Conservation (phyloP, 345 rosid genomes). For the Lepidium aucheri region DNA sequence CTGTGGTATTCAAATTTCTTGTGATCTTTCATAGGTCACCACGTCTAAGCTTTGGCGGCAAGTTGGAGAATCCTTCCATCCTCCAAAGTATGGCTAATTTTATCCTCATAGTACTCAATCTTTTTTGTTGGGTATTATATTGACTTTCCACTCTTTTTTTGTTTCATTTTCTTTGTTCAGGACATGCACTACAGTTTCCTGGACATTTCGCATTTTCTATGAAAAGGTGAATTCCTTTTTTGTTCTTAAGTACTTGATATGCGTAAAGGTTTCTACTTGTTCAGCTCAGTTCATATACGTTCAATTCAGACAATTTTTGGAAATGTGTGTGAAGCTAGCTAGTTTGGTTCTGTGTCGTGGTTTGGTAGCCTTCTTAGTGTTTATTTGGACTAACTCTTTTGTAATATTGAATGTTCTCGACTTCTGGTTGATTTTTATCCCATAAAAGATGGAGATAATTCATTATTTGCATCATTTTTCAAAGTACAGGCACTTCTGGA, state of each 20-base stretch:
- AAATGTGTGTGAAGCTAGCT: neutral
- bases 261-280: neutral
- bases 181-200: constrained; percentile 94
- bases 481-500: constrained; percentile 68
- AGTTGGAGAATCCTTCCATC: constrained; percentile 96
- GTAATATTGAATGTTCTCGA: neutral
- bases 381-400: neutral
- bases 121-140: neutral
- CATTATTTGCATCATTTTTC: constrained; percentile 11
- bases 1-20: neutral
- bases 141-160: neutral
- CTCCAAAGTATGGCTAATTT: constrained; percentile 71
- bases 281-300: neutral
- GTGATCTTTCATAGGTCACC: constrained; percentile 54
- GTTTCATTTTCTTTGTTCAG: constrained; percentile 29
- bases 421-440: neutral
- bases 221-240: constrained; percentile 55
- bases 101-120: neutral
- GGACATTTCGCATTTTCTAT: constrained; percentile 95
- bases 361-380: neutral
- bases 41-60: constrained; percentile 84
- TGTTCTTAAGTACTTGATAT: neutral
- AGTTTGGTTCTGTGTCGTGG: neutral
- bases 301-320: neutral
- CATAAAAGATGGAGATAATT: neutral